phyloP scores from a whole-genome alignment of 73 alveolate genomes.

The Tetrahymena thermophila region DNA sequence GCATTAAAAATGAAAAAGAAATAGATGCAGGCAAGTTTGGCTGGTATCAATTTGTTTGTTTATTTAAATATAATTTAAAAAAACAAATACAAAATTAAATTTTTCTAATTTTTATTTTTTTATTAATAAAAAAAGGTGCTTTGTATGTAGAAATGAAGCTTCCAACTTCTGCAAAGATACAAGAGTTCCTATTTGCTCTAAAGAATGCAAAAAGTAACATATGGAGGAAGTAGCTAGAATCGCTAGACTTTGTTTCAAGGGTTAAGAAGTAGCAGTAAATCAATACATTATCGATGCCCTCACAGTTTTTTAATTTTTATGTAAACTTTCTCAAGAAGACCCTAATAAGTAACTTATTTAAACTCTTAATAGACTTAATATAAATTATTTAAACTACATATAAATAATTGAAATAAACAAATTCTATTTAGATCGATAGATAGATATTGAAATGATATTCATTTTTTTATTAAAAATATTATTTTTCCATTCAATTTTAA shows the following conservation, averaged over 20 bases:
- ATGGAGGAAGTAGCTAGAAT: conserved; percentile 9
- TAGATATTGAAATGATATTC: too few species aligned
- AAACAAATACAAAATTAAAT: not conserved
- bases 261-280: not conserved
- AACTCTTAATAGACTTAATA: too few species aligned
- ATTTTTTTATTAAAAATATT: too few species aligned
- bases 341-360: not conserved
- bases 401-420: too few species aligned
- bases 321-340: conserved; percentile 25
- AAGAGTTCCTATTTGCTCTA: conserved; percentile 47
- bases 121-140: conserved; percentile 4
- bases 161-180: conserved; percentile 39
- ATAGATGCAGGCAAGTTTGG: not conserved
- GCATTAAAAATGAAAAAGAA: not conserved
- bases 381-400: too few species aligned
- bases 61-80: not conserved
- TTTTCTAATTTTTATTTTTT: not conserved
- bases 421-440: too few species aligned
- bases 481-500: too few species aligned
- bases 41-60: not conserved
- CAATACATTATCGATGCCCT: conserved; percentile 14
- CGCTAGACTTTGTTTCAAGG: not conserved
- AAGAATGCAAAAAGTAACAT: conserved; percentile 35
- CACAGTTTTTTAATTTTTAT: conserved; percentile 11
- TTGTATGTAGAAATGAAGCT: conserved; percentile 47